Conservation (phyloP, 73 alveolate species). For the Uronychia setigera region DNA sequence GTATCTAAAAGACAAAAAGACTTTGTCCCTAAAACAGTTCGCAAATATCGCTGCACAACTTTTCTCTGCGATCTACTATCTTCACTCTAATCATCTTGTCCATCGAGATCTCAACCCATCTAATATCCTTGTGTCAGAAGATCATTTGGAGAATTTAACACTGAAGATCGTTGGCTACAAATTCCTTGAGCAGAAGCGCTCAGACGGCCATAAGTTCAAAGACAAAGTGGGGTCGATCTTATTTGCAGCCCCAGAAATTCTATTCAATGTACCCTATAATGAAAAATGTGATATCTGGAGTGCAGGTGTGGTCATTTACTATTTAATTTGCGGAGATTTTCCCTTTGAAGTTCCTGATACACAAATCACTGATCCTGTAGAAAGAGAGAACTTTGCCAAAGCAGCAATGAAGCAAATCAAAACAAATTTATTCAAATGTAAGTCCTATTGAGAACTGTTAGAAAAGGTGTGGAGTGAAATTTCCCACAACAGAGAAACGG, state of each 20-base stretch:
- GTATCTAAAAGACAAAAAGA: background rate
- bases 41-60: background rate
- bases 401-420: background rate
- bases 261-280: background rate
- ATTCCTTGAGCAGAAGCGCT: background rate
- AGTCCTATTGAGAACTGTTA: background rate
- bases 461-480: background rate
- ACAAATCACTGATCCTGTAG: background rate
- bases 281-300: slow-evolving; percentile 49
- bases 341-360: slow-evolving; percentile 10
- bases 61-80: background rate
- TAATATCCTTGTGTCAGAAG: background rate
- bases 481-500: background rate
- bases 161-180: background rate
- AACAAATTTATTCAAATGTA: background rate
- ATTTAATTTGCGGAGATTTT: slow-evolving; percentile 8
- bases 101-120: background rate
- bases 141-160: background rate
- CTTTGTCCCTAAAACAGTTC: background rate
- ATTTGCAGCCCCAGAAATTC: slow-evolving; percentile 33
- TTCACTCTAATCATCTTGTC: background rate
- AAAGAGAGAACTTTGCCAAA: background rate
- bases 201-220: background rate
- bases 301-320: slow-evolving; percentile 6
- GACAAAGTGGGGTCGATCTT: background rate